A percentile compares a stretch with the other conserved stretches of the same genome.
phyloP scores from a whole-genome alignment of 805 yeast species.

The Ogataea wickerhamii region DNA sequence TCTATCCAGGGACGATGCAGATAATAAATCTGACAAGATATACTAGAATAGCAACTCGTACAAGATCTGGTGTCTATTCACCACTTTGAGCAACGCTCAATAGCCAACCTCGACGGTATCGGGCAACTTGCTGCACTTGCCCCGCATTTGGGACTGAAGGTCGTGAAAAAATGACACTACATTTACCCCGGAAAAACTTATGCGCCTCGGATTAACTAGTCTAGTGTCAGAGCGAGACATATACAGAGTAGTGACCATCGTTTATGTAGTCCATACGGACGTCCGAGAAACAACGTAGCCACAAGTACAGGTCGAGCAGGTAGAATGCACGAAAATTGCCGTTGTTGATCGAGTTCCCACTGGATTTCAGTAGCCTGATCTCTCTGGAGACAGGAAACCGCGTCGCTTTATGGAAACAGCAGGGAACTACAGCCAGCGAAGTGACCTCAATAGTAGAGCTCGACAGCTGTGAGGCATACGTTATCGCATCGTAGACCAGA shows the following conservation, averaged over 20 bases:
- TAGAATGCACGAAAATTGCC: constrained; percentile 2
- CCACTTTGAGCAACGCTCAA: no score
- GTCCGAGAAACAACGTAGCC: constrained; percentile 7
- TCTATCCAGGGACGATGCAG: no score
- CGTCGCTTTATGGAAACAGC: constrained; percentile 18
- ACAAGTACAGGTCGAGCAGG: constrained; percentile 8
- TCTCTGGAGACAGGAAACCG: constrained; percentile 10
- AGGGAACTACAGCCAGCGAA: constrained; percentile 17
- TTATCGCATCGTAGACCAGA: constrained; percentile 18
- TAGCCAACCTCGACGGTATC: no score
- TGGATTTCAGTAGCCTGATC: not conserved
- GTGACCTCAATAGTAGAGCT: constrained; percentile 1
- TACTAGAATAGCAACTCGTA: no score
- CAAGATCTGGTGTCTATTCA: no score
- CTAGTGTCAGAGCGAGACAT: constrained; percentile 2
- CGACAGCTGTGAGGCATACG: constrained; percentile 7
- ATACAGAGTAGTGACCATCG: constrained; percentile 14
- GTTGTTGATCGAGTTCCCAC: not conserved
- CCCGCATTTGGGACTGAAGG: no score
- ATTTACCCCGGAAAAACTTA: not conserved
- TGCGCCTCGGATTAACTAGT: not conserved
- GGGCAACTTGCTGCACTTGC: no score
- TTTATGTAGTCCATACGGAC: constrained; percentile 12
- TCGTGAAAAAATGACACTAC: no score
- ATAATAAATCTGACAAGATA: no score